Evolutionary conservation across 441 rosid genomes (phyloP).

Genomic region (Daphne laureola): DNA sequence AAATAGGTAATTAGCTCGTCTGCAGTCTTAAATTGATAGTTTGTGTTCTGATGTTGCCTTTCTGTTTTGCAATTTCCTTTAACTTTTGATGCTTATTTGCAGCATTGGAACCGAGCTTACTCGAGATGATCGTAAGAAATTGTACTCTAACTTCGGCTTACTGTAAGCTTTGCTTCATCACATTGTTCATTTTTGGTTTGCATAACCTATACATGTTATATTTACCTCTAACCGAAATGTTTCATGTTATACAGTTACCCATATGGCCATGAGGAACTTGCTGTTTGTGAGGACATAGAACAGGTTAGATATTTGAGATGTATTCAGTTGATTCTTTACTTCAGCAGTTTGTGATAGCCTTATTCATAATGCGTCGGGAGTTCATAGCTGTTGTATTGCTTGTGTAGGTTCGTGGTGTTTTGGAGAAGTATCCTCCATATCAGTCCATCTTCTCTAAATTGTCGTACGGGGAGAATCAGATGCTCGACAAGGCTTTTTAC

Average conservation of each 20-base stretch:
- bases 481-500: constrained; percentile 94
- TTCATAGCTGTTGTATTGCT: constrained; percentile 10
- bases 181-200: not conserved
- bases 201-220: not conserved
- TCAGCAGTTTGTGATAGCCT: too few species aligned
- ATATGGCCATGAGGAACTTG: constrained; percentile 95
- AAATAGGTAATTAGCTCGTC: constrained; percentile 47
- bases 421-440: constrained; percentile 95
- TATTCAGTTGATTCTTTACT: too few species aligned
- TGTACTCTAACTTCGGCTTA: constrained; percentile 89
- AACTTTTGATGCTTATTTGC: constrained; percentile 7
- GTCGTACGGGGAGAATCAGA: constrained; percentile 90
- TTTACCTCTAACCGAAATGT: constrained; percentile 11
- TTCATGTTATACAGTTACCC: constrained; percentile 51
- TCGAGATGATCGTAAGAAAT: constrained; percentile 88
- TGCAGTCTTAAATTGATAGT: not conserved
- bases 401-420: constrained; percentile 73
- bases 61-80: not conserved
- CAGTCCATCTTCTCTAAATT: constrained; percentile 76
- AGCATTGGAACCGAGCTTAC: constrained; percentile 99
- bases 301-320: constrained; percentile 39
- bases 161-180: constrained; percentile 46
- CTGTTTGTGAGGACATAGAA: constrained; percentile 89
- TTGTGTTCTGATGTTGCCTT: not conserved
- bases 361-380: not conserved